These are phyloP conservation scores for Zalerion maritima DNA, from an alignment of 495 filamentous ascomycete genomes.

Conservation along the genomic window DNA sequence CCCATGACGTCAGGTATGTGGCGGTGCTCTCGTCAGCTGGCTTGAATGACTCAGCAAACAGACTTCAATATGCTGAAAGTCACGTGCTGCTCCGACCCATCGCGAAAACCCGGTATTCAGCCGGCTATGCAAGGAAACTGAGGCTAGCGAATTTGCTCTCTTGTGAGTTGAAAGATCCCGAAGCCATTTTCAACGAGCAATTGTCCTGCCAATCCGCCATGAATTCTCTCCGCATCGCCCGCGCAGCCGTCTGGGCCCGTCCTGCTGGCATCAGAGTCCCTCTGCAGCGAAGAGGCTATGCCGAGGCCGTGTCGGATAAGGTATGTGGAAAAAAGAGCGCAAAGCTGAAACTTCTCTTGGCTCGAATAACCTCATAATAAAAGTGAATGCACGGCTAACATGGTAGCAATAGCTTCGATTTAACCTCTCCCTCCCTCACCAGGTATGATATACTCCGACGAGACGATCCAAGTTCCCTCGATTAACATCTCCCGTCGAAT, in stretches of 20 bases:
- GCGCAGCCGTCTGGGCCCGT: constrained; percentile 67
- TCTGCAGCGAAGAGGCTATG: constrained; percentile 76
- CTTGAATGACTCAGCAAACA: no score
- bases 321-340: constrained; percentile 27
- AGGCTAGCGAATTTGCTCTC: no score
- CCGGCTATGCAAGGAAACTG: no score
- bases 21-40: no score
- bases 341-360: no score
- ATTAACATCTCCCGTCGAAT: neutral
- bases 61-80: no score
- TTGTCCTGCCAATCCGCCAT: constrained; percentile 48
- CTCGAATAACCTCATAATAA: neutral
- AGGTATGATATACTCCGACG: constrained; percentile 48
- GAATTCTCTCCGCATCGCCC: constrained; percentile 83
- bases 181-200: constrained; percentile 21
- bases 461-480: constrained; percentile 1
- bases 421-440: constrained; percentile 90
- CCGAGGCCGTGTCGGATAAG: constrained; percentile 79
- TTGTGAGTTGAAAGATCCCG: neutral
- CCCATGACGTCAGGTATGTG: no score
- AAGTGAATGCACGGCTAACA: constrained; percentile 10
- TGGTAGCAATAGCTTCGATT: constrained; percentile 70
- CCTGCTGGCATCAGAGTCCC: constrained; percentile 53
- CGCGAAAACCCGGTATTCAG: no score
- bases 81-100: no score